A percentile compares a stretch with the other conserved stretches of the same genome.
phyloP scores from a whole-genome alignment of 768 basidiomycete species.

The Suillus subluteus region DNA sequence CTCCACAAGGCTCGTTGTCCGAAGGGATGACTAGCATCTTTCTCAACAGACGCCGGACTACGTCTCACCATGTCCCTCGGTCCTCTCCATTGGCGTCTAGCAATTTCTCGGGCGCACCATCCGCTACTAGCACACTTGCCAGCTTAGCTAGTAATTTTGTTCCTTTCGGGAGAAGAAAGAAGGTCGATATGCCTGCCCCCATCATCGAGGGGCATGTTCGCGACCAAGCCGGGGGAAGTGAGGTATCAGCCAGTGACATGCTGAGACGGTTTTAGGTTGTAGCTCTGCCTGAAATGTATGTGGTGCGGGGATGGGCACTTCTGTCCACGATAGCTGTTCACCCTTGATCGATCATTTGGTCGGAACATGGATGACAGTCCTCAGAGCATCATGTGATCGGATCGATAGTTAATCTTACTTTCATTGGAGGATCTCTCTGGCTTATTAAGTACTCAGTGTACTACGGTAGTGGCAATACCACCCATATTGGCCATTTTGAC shows the following conservation, averaged over 20 bases:
- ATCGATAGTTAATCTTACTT: background rate
- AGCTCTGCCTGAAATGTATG: background rate
- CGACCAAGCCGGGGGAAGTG: constrained; percentile 24
- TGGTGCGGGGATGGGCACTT: too few relatives aligned
- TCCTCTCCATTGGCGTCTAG: constrained; percentile 47
- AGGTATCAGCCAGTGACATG: constrained; percentile 45
- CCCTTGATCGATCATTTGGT: background rate
- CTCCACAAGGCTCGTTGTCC: constrained; percentile 62
- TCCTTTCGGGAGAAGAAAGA: constrained; percentile 61
- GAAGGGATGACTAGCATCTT: constrained; percentile 58
- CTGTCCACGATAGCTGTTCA: background rate
- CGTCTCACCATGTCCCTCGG: constrained; percentile 61
- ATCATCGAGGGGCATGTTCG: constrained; percentile 25
- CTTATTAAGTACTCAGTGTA: background rate
- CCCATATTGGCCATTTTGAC: background rate
- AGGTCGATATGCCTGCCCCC: constrained; percentile 24
- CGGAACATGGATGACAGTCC: background rate
- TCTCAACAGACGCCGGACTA: constrained; percentile 55
- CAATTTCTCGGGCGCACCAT: constrained; percentile 26
- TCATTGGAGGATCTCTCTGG: background rate
- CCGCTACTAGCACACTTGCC: constrained; percentile 56
- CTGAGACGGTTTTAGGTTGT: constrained; percentile 29
- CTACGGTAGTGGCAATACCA: background rate
- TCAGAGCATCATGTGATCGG: background rate
- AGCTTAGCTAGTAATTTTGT: constrained; percentile 68